Evolutionary conservation across 495 filamentous ascomycete genomes (phyloP), one percentile per base, ranked within the genome.

Genomic region (Penicillium longicatenatum): DNA sequence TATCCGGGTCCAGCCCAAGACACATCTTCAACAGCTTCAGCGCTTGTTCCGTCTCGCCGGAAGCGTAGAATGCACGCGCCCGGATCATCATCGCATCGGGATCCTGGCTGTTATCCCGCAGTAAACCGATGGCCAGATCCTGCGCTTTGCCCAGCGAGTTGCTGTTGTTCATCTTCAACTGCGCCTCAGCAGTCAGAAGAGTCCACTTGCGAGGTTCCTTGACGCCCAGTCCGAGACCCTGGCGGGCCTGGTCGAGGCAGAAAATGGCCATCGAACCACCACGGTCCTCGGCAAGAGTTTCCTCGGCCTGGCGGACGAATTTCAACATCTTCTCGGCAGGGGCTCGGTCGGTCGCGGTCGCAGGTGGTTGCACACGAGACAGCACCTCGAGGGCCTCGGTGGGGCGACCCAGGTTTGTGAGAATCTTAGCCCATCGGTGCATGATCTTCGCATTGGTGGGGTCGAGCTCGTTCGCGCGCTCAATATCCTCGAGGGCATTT

Each of bases 41-140:
- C 2, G 94, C 95, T 76, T 97, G 95, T 0, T 93, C 90, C 60
- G 96, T 96, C 61, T 98, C 95, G 22, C 94, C 94, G 68, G 91
- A 87, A 6, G 86, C 88, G 65, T 98, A 98, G 57, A 94, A 79
- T 8, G 91, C 89, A 50, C 91, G 84, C 22, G 94, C 94, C 42
- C 94, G 86, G 52, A 98, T 79, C 37, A 98, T 88, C 64, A 98
- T 75, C 2, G 94, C 95, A 72, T 98, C 95, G 11, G 94, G 92
- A 68, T 98, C 94, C 68, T 90, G 86, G 74, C 76, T 89, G 75
- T 98, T 97, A 62, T 86, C 80, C 21, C 94, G 83, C 29, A 98
- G 81, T 57, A 98, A 71, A 1, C 79, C 80, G 83, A 97, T 95
- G 50, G 92, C 93, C 19, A 98, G 83, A 68, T 92, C 93, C 72